phyloP scores from a whole-genome alignment of 768 basidiomycete species.

The Amanita rubescens region DNA sequence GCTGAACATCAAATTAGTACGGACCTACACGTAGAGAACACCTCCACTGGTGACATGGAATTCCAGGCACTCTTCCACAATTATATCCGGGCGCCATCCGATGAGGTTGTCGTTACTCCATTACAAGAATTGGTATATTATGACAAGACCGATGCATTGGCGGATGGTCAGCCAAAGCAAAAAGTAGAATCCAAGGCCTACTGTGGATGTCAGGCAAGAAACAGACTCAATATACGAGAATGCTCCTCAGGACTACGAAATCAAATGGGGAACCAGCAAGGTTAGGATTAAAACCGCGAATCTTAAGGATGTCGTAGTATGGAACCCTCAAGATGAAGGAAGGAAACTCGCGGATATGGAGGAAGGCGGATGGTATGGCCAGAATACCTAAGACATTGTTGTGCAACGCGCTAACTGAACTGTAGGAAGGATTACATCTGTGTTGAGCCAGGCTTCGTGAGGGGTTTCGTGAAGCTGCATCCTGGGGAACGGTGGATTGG shows the following conservation, averaged over 20 bases:
- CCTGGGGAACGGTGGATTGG: slow-evolving; percentile 72
- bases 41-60: slow-evolving; percentile 49
- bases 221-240: slow-evolving; percentile 80
- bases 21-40: slow-evolving; percentile 75
- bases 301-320: slow-evolving; percentile 80
- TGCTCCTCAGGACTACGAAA: slow-evolving; percentile 45
- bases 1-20: slow-evolving; percentile 67
- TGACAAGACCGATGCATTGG: slow-evolving; percentile 71
- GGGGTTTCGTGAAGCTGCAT: slow-evolving; percentile 57
- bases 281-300: slow-evolving; percentile 45
- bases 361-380: slow-evolving; percentile 68
- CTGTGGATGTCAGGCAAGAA: slow-evolving; percentile 55
- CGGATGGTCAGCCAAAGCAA: slow-evolving; percentile 37
- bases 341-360: slow-evolving; percentile 86
- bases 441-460: slow-evolving; percentile 84
- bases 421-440: slow-evolving; percentile 82
- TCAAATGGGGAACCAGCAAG: slow-evolving; percentile 53
- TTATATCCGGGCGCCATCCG: slow-evolving; percentile 67
- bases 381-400: background rate
- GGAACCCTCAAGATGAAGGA: slow-evolving; percentile 85
- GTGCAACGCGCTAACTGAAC: background rate
- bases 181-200: slow-evolving; percentile 54
- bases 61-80: slow-evolving; percentile 95
- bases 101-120: slow-evolving; percentile 52
- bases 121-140: slow-evolving; percentile 60